Conservation (phyloP, 805 yeast species). For the Barnettozyma sp. region DNA sequence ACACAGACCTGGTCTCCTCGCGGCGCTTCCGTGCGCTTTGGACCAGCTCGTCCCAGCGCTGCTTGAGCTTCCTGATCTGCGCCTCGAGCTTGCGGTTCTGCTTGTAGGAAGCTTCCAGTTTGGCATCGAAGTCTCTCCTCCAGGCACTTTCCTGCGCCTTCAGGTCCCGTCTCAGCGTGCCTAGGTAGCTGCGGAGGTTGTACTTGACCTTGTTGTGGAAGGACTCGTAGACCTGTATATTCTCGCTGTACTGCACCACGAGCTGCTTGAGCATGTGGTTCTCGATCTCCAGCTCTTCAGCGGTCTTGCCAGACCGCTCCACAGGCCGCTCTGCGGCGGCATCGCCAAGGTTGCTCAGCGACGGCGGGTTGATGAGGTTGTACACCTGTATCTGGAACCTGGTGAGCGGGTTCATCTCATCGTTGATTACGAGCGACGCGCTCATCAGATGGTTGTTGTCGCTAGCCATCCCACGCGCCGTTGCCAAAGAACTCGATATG, state of each 20-base stretch:
- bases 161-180: conserved; percentile 32
- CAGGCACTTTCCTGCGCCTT: conserved; percentile 31
- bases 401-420: conserved; percentile 17
- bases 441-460: conserved; percentile 3
- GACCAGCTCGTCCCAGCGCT: conserved; percentile 60
- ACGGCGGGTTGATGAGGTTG: conserved; percentile 19
- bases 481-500: conserved; percentile 10
- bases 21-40: conserved; percentile 54
- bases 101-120: conserved; percentile 30
- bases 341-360: conserved; percentile 4
- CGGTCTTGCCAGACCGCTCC: conserved; percentile 18
- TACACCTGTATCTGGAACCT: conserved; percentile 20
- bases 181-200: conserved; percentile 24
- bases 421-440: conserved; percentile 5
- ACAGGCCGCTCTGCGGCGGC: conserved; percentile 3
- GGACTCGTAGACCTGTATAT: conserved; percentile 19
- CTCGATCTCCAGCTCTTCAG: conserved; percentile 27
- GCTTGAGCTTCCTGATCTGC: conserved; percentile 45
- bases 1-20: conserved; percentile 4
- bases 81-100: conserved; percentile 41
- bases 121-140: conserved; percentile 29
- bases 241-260: conserved; percentile 18
- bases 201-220: conserved; percentile 22
- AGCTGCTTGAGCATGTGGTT: conserved; percentile 24
- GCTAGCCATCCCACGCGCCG: conserved; percentile 13